Conservation (phyloP, 208 protist species). For the Phytomonas serpens region DNA sequence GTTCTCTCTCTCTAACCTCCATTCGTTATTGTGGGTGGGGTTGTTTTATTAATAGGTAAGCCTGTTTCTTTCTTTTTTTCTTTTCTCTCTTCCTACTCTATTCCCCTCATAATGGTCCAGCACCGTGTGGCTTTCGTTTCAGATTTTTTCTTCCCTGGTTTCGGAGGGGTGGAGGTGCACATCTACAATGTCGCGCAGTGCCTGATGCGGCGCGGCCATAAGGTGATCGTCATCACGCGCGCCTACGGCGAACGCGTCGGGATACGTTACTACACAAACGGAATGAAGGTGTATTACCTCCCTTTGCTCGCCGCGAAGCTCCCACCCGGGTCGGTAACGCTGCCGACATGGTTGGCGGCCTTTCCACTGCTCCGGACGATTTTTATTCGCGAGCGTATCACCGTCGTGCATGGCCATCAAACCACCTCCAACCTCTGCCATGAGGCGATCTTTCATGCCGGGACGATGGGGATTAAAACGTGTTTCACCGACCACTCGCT, state of each 20-base stretch:
- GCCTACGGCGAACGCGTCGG: constrained; percentile 92
- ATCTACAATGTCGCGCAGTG: constrained; percentile 95
- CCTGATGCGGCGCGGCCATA: constrained; percentile 94
- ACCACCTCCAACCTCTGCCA: constrained; percentile 94
- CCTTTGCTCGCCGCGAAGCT: constrained; percentile 89
- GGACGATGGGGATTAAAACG: constrained; percentile 92
- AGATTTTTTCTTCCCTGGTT: constrained; percentile 98
- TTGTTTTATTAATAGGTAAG: neutral
- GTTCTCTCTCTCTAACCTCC: neutral
- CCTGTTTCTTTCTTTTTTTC: constrained; percentile 5
- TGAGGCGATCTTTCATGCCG: constrained; percentile 93
- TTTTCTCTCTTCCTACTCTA: neutral
- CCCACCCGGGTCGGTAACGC: constrained; percentile 81
- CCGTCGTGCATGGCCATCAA: constrained; percentile 97
- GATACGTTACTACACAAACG: constrained; percentile 95
- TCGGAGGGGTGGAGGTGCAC: constrained; percentile 98
- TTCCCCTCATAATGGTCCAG: constrained; percentile 25
- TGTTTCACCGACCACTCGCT: constrained; percentile 98
- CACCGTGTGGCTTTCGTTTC: constrained; percentile 89
- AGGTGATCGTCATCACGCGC: constrained; percentile 96
- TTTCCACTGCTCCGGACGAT: constrained; percentile 92
- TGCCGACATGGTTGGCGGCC: constrained; percentile 80
- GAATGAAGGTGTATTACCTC: constrained; percentile 98
- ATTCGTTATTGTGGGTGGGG: neutral
- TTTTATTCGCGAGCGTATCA: constrained; percentile 93